Base-by-base conservation (phyloP, 768 basidiomycete species). In the Xerocomellus dryophilus region DNA sequence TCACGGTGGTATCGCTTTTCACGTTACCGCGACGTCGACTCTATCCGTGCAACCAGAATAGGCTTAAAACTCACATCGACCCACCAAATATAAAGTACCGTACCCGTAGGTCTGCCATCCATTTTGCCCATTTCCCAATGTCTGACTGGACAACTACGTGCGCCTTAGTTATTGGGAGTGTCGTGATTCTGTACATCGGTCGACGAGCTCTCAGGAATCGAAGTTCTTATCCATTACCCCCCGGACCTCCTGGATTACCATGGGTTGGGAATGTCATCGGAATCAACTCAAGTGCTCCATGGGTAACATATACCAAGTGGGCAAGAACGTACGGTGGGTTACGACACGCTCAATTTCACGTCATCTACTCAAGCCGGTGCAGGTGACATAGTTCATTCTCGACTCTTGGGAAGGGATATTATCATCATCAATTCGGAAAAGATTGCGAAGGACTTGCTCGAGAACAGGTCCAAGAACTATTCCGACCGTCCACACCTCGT, bases 351-450 rank as follows among this genome's bases (percentile, higher is more conserved):
- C 7, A 5, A 3, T 29, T 43, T 29, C 2, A 20, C 3, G 6
- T n/a, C 8, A 8, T 18, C 10, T n/a, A 14, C 12, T 43, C 11
- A 11, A 7, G 7, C 1, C 0, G 21, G 14, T 15, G 32, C 14
- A 59, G 56, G 58, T 4, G 48, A 50, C 34, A 25, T 58, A 2
- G 12, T 58, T 7, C 43, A 57, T 31, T 23, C 29, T n/a, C 32
- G 40, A 7, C n/a, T 42, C 2, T 18, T 56, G 1, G 57, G 57
- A 15, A 45, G 34, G 17, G 57, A 54, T 4, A 20, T 61, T 17
- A 56, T 61, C 17, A 50, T 61, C 36, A 27, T 61, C 31, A 52
- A 51, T 17, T 60, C 58, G 15, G 58, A 60, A 18, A 41, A 31
- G 11, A 12, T 41, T 9, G 58, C 57, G 0, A 43, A 27, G 21